These are phyloP conservation scores for Trypanosomatidae sp. DNA, from an alignment of 208 protist species.

Conservation along the genomic window DNA sequence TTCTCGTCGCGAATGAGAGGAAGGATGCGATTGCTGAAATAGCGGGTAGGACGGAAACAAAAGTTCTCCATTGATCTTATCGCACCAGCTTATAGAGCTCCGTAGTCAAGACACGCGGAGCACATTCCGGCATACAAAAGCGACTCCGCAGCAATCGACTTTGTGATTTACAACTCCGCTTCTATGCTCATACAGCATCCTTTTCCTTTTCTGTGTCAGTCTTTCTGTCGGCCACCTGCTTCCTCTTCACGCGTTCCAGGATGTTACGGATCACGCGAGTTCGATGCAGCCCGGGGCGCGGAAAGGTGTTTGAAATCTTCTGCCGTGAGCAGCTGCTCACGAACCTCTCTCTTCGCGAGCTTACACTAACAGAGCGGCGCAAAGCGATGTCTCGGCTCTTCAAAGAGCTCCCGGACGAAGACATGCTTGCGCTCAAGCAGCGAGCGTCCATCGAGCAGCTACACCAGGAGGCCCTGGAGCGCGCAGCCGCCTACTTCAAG, in stretches of 20 bases:
- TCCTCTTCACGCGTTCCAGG: neutral
- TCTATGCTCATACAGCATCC: neutral
- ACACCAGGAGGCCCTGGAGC: constrained; percentile 19
- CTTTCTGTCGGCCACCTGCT: neutral
- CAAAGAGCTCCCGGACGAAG: constrained; percentile 31
- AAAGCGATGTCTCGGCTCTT: constrained; percentile 47
- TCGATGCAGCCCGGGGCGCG: constrained; percentile 16
- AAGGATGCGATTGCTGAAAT: neutral
- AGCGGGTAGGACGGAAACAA: neutral
- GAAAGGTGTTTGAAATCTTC: constrained; percentile 54
- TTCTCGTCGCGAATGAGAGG: neutral
- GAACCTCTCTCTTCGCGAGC: constrained; percentile 38
- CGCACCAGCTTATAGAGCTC: neutral
- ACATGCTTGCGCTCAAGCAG: constrained; percentile 33
- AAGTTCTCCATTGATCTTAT: neutral
- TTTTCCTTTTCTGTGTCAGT: neutral
- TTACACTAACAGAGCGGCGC: constrained; percentile 37
- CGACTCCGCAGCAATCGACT: neutral
- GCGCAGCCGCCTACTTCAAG: constrained; percentile 15
- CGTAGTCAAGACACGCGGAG: neutral
- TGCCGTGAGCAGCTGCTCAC: constrained; percentile 46
- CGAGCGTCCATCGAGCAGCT: constrained; percentile 30
- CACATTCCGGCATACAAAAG: neutral
- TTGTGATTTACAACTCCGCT: neutral
- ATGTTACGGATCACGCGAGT: constrained; percentile 33